A percentile compares a stretch with the other conserved stretches of the same genome.
Conservation (phyloP, 345 rosid genomes). For the Eucalyptus victrix region DNA sequence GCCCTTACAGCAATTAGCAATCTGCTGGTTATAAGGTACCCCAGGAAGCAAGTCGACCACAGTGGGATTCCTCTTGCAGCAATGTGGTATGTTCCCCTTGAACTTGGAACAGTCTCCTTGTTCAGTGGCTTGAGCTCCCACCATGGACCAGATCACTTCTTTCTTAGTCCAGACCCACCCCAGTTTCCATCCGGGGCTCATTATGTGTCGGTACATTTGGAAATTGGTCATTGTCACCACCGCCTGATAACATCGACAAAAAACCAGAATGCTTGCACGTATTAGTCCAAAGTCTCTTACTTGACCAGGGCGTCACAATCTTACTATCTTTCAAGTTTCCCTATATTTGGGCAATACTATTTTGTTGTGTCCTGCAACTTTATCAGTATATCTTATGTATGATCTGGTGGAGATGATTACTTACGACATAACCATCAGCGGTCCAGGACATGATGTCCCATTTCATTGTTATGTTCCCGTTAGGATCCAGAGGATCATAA, state of each 20-base stretch:
- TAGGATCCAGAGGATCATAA: background rate
- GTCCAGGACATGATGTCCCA: background rate
- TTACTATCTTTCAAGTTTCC: background rate
- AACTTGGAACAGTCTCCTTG: constrained; percentile 50
- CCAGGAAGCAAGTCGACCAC: constrained; percentile 36
- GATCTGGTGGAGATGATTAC: background rate
- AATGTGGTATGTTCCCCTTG: constrained; percentile 29
- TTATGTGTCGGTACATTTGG: constrained; percentile 29
- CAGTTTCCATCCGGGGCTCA: constrained; percentile 30
- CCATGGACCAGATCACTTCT: constrained; percentile 36
- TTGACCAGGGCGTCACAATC: background rate
- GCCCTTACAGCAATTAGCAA: constrained; percentile 35
- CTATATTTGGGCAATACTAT: background rate
- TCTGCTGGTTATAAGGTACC: constrained; percentile 30
- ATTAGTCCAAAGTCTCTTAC: background rate
- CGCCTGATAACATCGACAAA: constrained; percentile 8
- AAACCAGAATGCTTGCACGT: background rate
- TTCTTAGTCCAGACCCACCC: constrained; percentile 40
- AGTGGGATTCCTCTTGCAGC: constrained; percentile 21
- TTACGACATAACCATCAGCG: constrained; percentile 3
- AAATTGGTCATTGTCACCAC: constrained; percentile 24
- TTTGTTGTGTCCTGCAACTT: background rate
- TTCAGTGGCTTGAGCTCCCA: constrained; percentile 32
- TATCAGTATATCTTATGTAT: background rate
- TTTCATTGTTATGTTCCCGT: background rate